Percentiles rank a stretch among this genome's conserved stretches.
phyloP scores from a whole-genome alignment of 805 yeast genomes.

The Saccharomyces eubayanus region DNA sequence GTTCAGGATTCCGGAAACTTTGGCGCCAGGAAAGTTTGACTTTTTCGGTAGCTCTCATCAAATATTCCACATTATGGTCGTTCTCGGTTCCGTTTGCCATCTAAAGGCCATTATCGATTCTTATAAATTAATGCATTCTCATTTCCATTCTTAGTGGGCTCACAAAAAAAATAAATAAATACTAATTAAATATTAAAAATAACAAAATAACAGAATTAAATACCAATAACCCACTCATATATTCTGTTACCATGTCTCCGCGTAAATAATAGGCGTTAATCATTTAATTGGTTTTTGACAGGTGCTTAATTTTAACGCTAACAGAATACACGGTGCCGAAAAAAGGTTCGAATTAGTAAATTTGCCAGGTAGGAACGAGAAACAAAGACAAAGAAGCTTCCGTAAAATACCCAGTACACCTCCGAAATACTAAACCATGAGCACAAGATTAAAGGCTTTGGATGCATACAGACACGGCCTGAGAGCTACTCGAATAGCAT shows the following conservation, averaged over 20 bases:
- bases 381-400: background rate
- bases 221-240: background rate
- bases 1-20: constrained; percentile 65
- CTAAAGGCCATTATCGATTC: constrained; percentile 57
- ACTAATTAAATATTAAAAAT: background rate
- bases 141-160: background rate
- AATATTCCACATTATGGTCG: constrained; percentile 71
- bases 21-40: constrained; percentile 55
- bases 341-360: background rate
- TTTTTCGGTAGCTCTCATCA: constrained; percentile 76
- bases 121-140: constrained; percentile 34
- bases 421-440: constrained; percentile 1
- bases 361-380: background rate
- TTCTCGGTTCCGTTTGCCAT: constrained; percentile 68
- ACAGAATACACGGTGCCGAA: background rate
- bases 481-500: constrained; percentile 58
- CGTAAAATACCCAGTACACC: background rate
- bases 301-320: background rate
- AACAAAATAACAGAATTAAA: background rate
- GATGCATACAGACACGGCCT: constrained; percentile 59
- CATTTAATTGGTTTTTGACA: background rate
- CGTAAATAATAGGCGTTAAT: background rate
- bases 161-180: background rate
- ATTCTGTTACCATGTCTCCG: background rate
- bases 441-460: constrained; percentile 24